A percentile compares a stretch with the other conserved stretches of the same genome.
phyloP scores from a whole-genome alignment of 305 asterid genomes.

The Solanum hybrid region DNA sequence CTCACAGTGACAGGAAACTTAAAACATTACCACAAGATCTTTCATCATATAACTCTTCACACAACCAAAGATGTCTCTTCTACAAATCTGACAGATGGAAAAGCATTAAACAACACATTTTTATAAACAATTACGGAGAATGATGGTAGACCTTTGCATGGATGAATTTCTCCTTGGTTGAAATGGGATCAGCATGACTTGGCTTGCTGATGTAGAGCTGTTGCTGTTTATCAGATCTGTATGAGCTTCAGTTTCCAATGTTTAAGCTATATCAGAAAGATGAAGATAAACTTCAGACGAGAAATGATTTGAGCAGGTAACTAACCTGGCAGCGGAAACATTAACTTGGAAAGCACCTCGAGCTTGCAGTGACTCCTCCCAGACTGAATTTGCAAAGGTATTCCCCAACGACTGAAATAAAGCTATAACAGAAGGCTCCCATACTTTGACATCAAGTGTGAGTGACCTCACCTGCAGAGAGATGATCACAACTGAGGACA shows the following conservation, averaged over 20 bases:
- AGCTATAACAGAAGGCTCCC: slow-evolving; percentile 95
- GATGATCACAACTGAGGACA: slow-evolving; percentile 4
- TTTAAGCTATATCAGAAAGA: slow-evolving; percentile 12
- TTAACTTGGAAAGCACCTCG: slow-evolving; percentile 66
- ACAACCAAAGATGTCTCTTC: background rate
- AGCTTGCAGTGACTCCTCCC: slow-evolving; percentile 90
- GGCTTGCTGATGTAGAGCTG: slow-evolving; percentile 72
- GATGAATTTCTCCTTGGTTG: slow-evolving; percentile 82
- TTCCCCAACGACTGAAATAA: slow-evolving; percentile 95
- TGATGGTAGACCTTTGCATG: slow-evolving; percentile 72
- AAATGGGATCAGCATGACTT: slow-evolving; percentile 61
- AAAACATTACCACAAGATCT: background rate
- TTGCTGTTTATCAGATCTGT: slow-evolving; percentile 63
- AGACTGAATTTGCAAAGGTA: slow-evolving; percentile 75
- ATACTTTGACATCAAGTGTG: slow-evolving; percentile 94
- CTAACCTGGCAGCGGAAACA: slow-evolving; percentile 59
- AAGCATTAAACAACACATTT: background rate
- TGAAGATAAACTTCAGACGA: background rate
- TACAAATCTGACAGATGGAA: background rate
- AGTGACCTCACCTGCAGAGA: slow-evolving; percentile 82
- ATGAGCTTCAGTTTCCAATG: slow-evolving; percentile 44
- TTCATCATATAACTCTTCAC: background rate
- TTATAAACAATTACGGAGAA: background rate
- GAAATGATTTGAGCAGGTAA: background rate
- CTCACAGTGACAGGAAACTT: background rate